A percentile compares a stretch with the other conserved stretches of the same genome.
Conservation (phyloP, 148 eudicot species). For the Silene latifolia region DNA sequence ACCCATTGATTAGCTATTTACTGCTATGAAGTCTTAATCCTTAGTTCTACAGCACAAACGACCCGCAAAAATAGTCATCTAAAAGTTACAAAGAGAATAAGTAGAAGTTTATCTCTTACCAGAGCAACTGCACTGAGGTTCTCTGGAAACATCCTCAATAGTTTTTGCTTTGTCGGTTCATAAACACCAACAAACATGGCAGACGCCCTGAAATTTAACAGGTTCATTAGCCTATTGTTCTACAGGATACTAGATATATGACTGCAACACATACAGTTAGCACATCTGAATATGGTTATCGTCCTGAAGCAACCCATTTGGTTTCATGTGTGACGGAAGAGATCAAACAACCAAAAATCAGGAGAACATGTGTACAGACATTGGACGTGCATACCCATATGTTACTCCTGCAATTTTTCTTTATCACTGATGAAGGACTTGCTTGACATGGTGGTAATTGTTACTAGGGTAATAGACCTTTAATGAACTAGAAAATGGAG, state of each 20-base stretch:
- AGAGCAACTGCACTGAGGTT: constrained; percentile 90
- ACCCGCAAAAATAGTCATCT: background rate
- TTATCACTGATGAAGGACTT: too few relatives aligned
- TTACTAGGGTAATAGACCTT: too few relatives aligned
- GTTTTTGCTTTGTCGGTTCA: constrained; percentile 87
- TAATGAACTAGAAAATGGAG: too few relatives aligned
- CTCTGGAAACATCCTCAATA: constrained; percentile 72
- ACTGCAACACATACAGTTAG: background rate
- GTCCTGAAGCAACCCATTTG: background rate
- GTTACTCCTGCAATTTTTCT: background rate
- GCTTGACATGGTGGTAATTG: too few relatives aligned
- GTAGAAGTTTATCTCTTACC: constrained; percentile 43
- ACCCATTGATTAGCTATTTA: background rate
- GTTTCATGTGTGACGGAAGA: background rate
- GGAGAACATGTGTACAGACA: background rate
- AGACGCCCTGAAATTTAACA: constrained; percentile 65
- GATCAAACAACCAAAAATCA: background rate
- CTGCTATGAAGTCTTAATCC: background rate
- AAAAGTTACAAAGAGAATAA: background rate
- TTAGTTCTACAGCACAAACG: background rate
- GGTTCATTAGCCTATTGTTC: background rate
- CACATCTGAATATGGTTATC: background rate
- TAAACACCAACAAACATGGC: constrained; percentile 91
- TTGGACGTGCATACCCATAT: background rate
- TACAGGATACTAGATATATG: background rate